Conservation (phyloP, 2,329 filamentous ascomycete genomes). For the Truncatella angustata region DNA sequence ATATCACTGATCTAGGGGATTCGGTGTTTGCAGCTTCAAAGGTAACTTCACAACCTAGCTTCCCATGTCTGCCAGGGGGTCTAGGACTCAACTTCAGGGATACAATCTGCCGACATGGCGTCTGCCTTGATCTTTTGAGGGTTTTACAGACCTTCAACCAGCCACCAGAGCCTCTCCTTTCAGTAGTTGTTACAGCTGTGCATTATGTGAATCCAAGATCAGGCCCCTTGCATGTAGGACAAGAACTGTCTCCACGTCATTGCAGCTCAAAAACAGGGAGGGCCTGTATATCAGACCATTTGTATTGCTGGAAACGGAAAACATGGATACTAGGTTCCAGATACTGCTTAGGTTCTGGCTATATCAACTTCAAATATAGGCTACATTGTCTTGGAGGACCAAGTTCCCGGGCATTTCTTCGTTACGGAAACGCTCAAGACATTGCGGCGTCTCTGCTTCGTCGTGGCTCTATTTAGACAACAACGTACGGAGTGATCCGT, state of each 20-base stretch:
- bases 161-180: too few relatives aligned
- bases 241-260: conserved; percentile 2
- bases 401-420: background rate
- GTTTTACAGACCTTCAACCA: too few relatives aligned
- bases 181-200: background rate
- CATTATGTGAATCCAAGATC: background rate
- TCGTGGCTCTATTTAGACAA: background rate
- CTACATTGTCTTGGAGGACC: background rate
- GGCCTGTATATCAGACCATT: conserved; percentile 5
- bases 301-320: conserved; percentile 5
- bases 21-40: too few relatives aligned
- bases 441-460: background rate
- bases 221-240: background rate
- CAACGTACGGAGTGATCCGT: too few relatives aligned
- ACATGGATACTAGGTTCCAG: background rate
- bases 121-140: background rate
- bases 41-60: too few relatives aligned
- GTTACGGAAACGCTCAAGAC: too few relatives aligned
- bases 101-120: background rate
- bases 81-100: background rate
- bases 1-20: too few relatives aligned
- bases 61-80: background rate
- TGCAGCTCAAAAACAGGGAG: background rate
- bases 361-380: background rate
- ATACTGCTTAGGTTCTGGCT: background rate